phyloP scores from a whole-genome alignment of 805 yeast species.

The Barnettozyma salicaria region DNA sequence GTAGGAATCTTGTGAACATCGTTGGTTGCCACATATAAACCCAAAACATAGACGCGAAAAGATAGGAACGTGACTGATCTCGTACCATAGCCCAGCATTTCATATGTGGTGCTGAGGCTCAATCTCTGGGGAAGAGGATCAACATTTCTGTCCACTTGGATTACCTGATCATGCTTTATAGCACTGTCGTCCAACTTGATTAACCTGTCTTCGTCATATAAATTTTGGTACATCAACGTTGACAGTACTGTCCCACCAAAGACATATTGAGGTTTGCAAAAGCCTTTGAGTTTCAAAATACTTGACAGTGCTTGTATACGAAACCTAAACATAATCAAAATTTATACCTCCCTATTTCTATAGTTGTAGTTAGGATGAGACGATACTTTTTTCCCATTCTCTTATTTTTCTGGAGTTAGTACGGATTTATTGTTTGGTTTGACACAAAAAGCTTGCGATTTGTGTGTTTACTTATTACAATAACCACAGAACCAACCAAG shows the following conservation, averaged over 20 bases:
- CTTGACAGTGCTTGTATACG: no score
- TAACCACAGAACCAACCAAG: no score
- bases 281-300: no score
- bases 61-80: conserved; percentile 77
- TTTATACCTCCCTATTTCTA: no score
- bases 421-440: no score
- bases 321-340: no score
- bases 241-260: conserved; percentile 1
- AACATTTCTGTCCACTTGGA: conserved; percentile 45
- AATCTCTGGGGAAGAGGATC: conserved; percentile 32
- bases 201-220: not conserved
- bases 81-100: conserved; percentile 72
- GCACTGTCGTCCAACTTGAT: conserved; percentile 13
- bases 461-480: no score
- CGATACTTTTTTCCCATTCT: no score
- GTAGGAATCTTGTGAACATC: conserved; percentile 41
- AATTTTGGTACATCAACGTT: not conserved
- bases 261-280: no score
- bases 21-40: conserved; percentile 63
- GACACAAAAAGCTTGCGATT: no score
- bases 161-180: conserved; percentile 20
- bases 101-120: conserved; percentile 34
- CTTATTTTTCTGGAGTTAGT: no score
- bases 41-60: conserved; percentile 83
- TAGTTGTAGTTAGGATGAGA: no score